phyloP scores from a whole-genome alignment of 1,284 basidiomycete genomes.

The Cutaneotrichosporon cavernicola region DNA sequence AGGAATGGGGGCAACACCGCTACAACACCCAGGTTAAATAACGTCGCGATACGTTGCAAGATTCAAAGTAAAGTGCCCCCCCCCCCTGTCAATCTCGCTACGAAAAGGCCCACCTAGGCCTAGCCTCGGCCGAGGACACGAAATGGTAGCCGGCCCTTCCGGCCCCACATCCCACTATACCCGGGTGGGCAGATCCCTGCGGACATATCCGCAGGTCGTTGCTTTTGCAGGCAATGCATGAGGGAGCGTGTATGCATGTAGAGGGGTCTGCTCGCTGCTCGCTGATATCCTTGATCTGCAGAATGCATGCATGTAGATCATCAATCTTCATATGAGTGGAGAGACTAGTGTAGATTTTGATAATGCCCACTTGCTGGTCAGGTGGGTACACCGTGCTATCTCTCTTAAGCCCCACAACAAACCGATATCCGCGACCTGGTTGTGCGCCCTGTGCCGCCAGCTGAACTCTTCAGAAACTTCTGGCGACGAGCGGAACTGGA shows the following conservation, averaged over 20 bases:
- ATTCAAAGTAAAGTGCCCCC: neutral
- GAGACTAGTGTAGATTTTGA: neutral
- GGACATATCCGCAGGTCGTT: neutral
- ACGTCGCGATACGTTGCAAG: neutral
- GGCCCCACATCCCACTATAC: neutral
- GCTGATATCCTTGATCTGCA: neutral
- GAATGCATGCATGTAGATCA: neutral
- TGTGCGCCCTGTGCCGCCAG: no score
- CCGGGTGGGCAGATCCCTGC: neutral
- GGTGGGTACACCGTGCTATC: no score
- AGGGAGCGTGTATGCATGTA: neutral
- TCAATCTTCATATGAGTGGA: neutral
- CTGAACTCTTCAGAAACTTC: no score
- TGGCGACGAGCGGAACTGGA: no score
- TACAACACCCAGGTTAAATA: neutral
- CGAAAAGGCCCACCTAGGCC: neutral
- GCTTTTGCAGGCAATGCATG: no score
- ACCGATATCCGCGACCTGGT: no score
- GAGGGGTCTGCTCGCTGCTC: neutral
- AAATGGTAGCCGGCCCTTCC: neutral
- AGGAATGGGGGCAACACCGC: neutral
- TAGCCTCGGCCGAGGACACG: neutral
- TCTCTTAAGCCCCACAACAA: no score
- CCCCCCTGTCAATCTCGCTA: neutral
- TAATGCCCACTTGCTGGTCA: neutral